Conservation (phyloP, 306 rosid species). For the Mimosa pudica region DNA sequence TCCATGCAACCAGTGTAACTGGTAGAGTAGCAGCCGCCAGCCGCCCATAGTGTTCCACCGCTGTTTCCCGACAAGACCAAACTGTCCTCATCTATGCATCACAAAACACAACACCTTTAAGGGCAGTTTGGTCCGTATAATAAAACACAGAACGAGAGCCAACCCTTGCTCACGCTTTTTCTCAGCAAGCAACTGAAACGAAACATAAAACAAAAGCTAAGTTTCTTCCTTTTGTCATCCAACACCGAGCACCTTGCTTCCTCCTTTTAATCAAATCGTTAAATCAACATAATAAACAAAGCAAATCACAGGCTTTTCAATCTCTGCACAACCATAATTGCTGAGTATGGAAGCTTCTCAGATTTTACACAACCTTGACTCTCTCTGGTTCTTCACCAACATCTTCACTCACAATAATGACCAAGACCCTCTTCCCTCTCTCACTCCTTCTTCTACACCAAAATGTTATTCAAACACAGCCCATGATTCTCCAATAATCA, state of each 20-base stretch:
- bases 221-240: background rate
- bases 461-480: background rate
- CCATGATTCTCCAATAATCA: slow-evolving; percentile 11
- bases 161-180: background rate
- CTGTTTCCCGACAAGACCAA: slow-evolving; percentile 1
- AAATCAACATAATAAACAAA: background rate
- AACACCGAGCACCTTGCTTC: background rate
- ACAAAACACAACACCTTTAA: no score
- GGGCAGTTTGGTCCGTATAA: slow-evolving; percentile 1
- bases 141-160: background rate
- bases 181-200: background rate
- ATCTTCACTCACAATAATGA: slow-evolving; percentile 31
- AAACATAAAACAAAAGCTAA: background rate
- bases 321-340: background rate
- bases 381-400: slow-evolving; percentile 69
- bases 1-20: background rate
- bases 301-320: background rate
- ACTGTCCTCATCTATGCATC: background rate
- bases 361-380: slow-evolving; percentile 51
- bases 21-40: background rate
- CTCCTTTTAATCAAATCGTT: background rate
- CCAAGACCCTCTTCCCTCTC: background rate
- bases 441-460: background rate
- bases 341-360: slow-evolving; percentile 41
- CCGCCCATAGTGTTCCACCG: slow-evolving; percentile 18